These are phyloP conservation scores for Phascolomyces articulosus DNA, from an alignment of 371 early-diverging fungal genomes.

Conservation along the genomic window DNA sequence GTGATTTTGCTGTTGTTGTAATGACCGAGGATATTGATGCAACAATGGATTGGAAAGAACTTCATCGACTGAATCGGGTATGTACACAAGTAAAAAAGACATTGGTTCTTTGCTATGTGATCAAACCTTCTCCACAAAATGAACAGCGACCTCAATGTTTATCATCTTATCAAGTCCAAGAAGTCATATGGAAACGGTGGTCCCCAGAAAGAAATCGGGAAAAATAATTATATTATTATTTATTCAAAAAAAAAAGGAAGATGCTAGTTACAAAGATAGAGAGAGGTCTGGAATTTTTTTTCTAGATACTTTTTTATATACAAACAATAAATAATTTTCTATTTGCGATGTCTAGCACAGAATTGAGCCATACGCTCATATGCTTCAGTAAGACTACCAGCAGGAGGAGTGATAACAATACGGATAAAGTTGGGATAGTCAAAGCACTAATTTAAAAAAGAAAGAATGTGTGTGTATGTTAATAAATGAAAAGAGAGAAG, in stretches of 20 bases:
- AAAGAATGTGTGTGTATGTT: too few relatives aligned
- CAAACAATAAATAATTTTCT: too few relatives aligned
- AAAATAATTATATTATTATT: constrained; percentile 11
- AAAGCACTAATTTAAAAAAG: too few relatives aligned
- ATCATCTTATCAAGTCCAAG: constrained; percentile 38
- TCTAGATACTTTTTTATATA: too few relatives aligned
- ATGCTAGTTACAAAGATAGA: too few relatives aligned
- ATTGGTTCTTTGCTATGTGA: constrained; percentile 58
- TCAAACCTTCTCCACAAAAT: not conserved
- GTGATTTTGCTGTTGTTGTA: constrained; percentile 39
- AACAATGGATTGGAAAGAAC: constrained; percentile 52
- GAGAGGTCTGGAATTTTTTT: too few relatives aligned
- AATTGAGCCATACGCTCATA: constrained; percentile 79
- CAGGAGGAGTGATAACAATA: constrained; percentile 82
- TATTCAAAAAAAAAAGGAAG: too few relatives aligned
- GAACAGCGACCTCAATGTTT: constrained; percentile 16
- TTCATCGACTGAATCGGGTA: constrained; percentile 62
- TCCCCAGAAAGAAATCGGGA: constrained; percentile 61
- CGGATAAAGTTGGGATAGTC: constrained; percentile 81
- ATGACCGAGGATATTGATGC: constrained; percentile 20
- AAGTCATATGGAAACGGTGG: constrained; percentile 61
- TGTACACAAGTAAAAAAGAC: constrained; percentile 70
- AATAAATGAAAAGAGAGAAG: too few relatives aligned
- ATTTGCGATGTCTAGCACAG: constrained; percentile 71
- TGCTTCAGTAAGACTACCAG: constrained; percentile 73